Evolutionary conservation across 2,329 filamentous ascomycete genomes (phyloP), one percentile per base, ranked within the genome.

Genomic region (Alternaria tenuissima): DNA sequence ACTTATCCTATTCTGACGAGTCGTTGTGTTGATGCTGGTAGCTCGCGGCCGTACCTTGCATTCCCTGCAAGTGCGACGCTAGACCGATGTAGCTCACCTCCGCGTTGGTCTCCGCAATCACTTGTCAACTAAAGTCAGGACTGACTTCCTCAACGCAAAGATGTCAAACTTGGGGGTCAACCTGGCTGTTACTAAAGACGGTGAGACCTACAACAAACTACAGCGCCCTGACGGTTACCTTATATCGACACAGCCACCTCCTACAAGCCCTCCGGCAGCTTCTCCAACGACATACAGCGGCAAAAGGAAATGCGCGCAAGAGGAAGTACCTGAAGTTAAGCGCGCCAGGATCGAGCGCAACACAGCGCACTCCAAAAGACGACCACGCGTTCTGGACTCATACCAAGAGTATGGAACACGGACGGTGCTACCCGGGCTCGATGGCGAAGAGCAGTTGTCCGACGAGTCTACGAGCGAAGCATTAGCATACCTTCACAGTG

Each of bases 141-240:
- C 20, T 44, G 38, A 44, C n/a, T 46, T 38, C 22, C 43, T 32
- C 44, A 52, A 51, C 55, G 26, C 36, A 36, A 62, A 44, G 28
- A 77, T 76, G 75, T 67, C 70, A 12, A 62, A 59, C 42, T 43
- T 59, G 14, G 68, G 72, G 32, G 55, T 66, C 14, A 77, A 77
- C 36, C 34, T 68, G 28, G 75, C 75, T 20, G 61, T 68, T 28
- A 79, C 77, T 4, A 67, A 69, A 56, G 74, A 77, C 56, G 76
- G 76, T 41, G 76, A 63, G 34, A 48, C 56, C 2, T 79, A 79
- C 64, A 79, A 79, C 62, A 79, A 77, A 59, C 67, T 78, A 24
- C 68, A 68, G 34, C 70, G 77, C 49, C 77, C 77, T 3, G 70
- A 75, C 52, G 63, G 74, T 26, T 75, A 70, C 54, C 57, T 72